Evolutionary conservation across 768 basidiomycete species (phyloP).

Genomic region (Sporobolomyces roseus): DNA sequence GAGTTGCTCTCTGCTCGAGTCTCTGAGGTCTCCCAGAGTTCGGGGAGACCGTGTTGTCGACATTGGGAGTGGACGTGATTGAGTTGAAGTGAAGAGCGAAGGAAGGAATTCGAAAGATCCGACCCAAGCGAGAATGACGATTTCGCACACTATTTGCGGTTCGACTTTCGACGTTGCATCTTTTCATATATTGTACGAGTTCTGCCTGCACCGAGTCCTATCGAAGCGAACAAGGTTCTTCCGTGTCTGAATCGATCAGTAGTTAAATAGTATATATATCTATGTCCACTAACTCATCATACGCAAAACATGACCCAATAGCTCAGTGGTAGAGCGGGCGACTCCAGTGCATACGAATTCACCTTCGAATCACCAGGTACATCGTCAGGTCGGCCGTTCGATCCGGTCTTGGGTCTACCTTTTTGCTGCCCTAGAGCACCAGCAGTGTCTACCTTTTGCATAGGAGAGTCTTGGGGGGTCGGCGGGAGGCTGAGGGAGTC

Average conservation of each 20-base stretch:
- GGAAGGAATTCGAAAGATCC: too few species aligned
- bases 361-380: constrained; percentile 3
- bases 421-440: constrained; percentile 1
- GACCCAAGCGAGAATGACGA: neutral
- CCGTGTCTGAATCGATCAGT: neutral
- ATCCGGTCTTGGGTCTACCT: constrained; percentile 23
- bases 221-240: neutral
- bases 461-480: too few species aligned
- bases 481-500: too few species aligned
- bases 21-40: constrained; percentile 19
- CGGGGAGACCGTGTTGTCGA: constrained; percentile 1
- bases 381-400: constrained; percentile 36
- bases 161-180: neutral
- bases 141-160: neutral
- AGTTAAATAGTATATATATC: neutral
- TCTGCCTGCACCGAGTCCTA: too few species aligned
- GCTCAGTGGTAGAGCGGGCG: constrained; percentile 36
- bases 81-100: neutral
- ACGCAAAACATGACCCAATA: constrained; percentile 5
- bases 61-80: constrained; percentile 1
- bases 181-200: too few species aligned
- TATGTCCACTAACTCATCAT: neutral
- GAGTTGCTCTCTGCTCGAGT: neutral
- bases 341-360: constrained; percentile 17
- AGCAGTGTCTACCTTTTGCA: too few species aligned